Evolutionary conservation across 179 eudicot species (phyloP).

Genomic region (Actinidia chinensis): DNA sequence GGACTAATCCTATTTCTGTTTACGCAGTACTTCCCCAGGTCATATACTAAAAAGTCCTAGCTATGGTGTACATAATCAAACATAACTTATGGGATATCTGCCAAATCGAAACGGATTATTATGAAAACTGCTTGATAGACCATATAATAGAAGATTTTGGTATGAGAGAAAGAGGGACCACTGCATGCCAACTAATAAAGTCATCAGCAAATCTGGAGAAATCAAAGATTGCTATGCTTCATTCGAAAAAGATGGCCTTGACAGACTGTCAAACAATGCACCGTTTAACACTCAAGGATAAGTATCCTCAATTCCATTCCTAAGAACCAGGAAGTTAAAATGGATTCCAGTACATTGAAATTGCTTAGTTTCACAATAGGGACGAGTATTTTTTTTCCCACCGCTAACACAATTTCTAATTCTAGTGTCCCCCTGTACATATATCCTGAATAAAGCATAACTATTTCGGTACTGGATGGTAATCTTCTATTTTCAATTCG

Average conservation of each 20-base stretch:
- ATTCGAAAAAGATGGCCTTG: constrained; percentile 76
- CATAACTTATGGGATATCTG: constrained; percentile 90
- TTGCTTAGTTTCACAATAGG: background rate
- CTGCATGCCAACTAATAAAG: constrained; percentile 97
- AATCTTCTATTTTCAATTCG: background rate
- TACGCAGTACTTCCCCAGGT: constrained; percentile 94
- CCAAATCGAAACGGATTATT: constrained; percentile 6
- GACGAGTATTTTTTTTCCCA: background rate
- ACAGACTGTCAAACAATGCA: constrained; percentile 20
- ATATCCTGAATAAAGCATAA: background rate
- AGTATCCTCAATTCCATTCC: constrained; percentile 4
- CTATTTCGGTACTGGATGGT: background rate
- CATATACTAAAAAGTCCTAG: constrained; percentile 93
- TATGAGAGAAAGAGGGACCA: constrained; percentile 37
- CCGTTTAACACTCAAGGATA: background rate
- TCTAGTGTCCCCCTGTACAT: background rate
- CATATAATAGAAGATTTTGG: no score
- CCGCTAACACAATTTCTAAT: no score
- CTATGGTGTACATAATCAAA: constrained; percentile 87
- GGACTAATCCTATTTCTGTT: constrained; percentile 96
- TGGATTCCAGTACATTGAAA: background rate
- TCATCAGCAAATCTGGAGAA: constrained; percentile 95
- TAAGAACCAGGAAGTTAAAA: constrained; percentile 3
- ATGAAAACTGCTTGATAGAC: no score
- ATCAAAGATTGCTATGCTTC: constrained; percentile 94